These are phyloP conservation scores for Hypoxylon sp. DNA, from an alignment of 2,329 filamentous ascomycete species.

Conservation along the genomic window DNA sequence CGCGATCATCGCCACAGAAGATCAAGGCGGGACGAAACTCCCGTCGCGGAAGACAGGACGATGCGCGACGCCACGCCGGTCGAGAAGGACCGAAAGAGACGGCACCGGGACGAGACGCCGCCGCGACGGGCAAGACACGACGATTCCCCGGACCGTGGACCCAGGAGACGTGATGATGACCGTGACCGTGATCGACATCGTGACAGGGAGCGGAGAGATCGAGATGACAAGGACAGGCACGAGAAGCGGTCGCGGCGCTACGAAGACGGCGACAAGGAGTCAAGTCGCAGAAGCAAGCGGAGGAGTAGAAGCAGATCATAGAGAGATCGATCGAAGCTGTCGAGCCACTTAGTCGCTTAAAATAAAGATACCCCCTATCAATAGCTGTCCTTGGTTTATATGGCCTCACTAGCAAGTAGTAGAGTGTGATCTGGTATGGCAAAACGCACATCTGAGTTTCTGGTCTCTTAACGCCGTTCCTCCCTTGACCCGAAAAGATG, in stretches of 20 bases:
- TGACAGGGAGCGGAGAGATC: conserved; percentile 34
- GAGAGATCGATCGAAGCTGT: conserved; percentile 31
- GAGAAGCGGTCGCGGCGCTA: conserved; percentile 29
- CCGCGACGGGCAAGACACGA: conserved; percentile 39
- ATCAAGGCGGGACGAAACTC: conserved; percentile 51
- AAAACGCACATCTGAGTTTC: conserved; percentile 9
- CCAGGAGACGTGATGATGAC: conserved; percentile 44
- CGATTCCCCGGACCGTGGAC: conserved; percentile 44
- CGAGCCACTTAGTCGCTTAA: conserved; percentile 25
- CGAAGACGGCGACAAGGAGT: conserved; percentile 41
- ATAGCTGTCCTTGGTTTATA: conserved; percentile 27
- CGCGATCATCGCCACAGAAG: conserved; percentile 43
- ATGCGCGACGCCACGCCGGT: conserved; percentile 31
- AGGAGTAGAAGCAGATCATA: conserved; percentile 52
- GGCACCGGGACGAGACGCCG: conserved; percentile 42
- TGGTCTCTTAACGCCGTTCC: conserved; percentile 9
- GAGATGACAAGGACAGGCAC: conserved; percentile 34
- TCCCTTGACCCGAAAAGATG: conserved; percentile 4
- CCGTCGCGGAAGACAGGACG: conserved; percentile 33
- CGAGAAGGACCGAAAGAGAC: conserved; percentile 30
- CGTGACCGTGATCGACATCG: conserved; percentile 34
- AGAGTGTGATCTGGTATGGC: conserved; percentile 26
- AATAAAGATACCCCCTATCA: conserved; percentile 27
- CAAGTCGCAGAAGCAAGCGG: conserved; percentile 39
- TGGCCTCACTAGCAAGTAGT: conserved; percentile 26